These are phyloP conservation scores for Mrakia blollopis DNA, from an alignment of 768 basidiomycete genomes.

Conservation along the genomic window DNA sequence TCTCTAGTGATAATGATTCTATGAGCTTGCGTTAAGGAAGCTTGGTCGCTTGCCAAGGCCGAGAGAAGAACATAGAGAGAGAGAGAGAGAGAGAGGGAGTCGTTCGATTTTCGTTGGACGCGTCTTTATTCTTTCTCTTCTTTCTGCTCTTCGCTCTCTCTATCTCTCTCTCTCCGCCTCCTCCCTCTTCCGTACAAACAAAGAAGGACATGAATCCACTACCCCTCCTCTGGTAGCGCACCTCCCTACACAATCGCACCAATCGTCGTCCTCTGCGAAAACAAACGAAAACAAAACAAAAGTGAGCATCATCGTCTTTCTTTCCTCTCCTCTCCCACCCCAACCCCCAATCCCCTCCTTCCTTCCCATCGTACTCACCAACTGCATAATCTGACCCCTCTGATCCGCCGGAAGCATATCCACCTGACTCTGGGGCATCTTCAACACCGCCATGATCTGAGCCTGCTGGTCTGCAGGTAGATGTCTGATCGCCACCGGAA, in stretches of 20 bases:
- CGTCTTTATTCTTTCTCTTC: no score
- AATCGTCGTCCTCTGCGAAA: conserved; percentile 12
- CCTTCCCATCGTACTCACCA: conserved; percentile 40
- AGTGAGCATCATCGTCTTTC: neutral
- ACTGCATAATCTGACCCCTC: conserved; percentile 68
- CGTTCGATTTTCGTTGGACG: no score
- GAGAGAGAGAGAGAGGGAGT: no score
- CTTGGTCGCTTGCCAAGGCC: no score
- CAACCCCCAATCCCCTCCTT: neutral
- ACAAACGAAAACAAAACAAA: neutral
- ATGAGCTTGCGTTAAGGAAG: no score
- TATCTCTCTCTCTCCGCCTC: no score
- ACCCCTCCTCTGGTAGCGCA: neutral
- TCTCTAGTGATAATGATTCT: no score
- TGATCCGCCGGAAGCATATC: conserved; percentile 72
- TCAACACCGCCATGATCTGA: conserved; percentile 82
- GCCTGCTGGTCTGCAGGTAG: conserved; percentile 46
- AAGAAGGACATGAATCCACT: no score
- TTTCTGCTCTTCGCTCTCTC: no score
- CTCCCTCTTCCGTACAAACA: no score
- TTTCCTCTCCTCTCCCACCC: neutral
- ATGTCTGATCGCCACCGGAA: neutral
- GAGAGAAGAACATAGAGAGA: no score
- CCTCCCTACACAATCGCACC: neutral
- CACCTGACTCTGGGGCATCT: conserved; percentile 75